A percentile compares a stretch with the other conserved stretches of the same genome.
Conservation (phyloP, 441 rosid species). For the Gossypium aridum region DNA sequence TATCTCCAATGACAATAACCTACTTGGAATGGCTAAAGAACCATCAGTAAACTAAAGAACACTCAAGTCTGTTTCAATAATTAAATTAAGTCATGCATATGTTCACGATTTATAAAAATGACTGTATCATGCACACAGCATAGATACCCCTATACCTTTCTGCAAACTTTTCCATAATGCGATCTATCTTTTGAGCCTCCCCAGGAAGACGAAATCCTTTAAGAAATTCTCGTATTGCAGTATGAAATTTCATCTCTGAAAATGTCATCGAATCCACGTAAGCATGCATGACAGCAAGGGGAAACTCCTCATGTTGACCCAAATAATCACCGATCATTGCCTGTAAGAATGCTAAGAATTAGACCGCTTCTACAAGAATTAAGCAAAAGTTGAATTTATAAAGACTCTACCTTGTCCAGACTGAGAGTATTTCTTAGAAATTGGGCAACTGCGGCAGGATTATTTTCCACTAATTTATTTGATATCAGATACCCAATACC, state of each 20-base stretch:
- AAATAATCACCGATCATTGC: conserved; percentile 95
- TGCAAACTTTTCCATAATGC: conserved; percentile 98
- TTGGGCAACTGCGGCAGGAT: conserved; percentile 80
- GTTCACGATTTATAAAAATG: neutral
- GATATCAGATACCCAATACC: conserved; percentile 74
- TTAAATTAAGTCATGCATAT: neutral
- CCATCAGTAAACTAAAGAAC: neutral
- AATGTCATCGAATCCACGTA: conserved; percentile 91
- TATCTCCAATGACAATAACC: neutral
- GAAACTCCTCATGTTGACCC: conserved; percentile 98
- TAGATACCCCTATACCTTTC: conserved; percentile 56
- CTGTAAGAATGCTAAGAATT: conserved; percentile 51
- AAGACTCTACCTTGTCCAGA: conserved; percentile 72
- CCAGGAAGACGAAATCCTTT: conserved; percentile 99
- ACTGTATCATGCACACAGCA: neutral
- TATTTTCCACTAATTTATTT: conserved; percentile 80
- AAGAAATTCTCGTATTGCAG: conserved; percentile 89
- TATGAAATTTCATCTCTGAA: conserved; percentile 88
- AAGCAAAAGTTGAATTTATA: conserved; percentile 14
- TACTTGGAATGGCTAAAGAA: neutral
- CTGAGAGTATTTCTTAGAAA: conserved; percentile 71
- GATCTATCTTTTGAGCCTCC: conserved; percentile 99
- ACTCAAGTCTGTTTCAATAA: neutral
- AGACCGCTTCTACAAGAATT: conserved; percentile 19
- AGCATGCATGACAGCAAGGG: conserved; percentile 99